These are phyloP conservation scores for Leccinum subtestaceum DNA, from an alignment of 768 basidiomycete species.

Conservation along the genomic window DNA sequence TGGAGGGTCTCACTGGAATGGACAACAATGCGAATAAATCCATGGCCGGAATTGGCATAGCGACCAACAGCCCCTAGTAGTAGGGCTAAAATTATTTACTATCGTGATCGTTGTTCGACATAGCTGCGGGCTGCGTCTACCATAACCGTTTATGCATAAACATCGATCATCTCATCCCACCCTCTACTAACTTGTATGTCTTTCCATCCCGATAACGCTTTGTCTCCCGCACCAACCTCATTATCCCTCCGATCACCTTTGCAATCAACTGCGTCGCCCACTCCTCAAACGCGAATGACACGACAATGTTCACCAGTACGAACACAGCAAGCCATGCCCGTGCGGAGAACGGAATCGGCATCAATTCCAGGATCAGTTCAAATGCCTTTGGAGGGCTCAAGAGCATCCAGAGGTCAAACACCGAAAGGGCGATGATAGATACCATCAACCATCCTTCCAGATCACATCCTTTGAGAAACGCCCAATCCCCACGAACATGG, in stretches of 20 bases:
- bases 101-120: not conserved
- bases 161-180: constrained; percentile 48
- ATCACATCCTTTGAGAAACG: not conserved
- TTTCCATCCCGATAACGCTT: constrained; percentile 63
- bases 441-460: constrained; percentile 74
- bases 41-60: constrained; percentile 15
- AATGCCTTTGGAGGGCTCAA: constrained; percentile 64
- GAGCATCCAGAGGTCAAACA: constrained; percentile 75
- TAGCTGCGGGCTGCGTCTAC: not conserved
- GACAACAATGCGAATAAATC: not conserved
- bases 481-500: not conserved
- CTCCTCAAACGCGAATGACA: constrained; percentile 74
- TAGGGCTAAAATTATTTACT: not conserved
- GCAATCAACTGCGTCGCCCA: constrained; percentile 66
- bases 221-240: constrained; percentile 39
- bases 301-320: constrained; percentile 64
- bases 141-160: not conserved
- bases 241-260: constrained; percentile 46
- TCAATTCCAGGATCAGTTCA: constrained; percentile 66
- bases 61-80: constrained; percentile 10
- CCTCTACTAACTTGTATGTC: constrained; percentile 82
- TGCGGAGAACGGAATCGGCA: constrained; percentile 67
- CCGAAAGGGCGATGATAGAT: constrained; percentile 63
- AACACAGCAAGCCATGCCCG: constrained; percentile 66
- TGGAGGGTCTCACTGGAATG: not conserved